Conservation (phyloP, 495 filamentous ascomycete genomes). For the Lindgomyces ingoldianus region DNA sequence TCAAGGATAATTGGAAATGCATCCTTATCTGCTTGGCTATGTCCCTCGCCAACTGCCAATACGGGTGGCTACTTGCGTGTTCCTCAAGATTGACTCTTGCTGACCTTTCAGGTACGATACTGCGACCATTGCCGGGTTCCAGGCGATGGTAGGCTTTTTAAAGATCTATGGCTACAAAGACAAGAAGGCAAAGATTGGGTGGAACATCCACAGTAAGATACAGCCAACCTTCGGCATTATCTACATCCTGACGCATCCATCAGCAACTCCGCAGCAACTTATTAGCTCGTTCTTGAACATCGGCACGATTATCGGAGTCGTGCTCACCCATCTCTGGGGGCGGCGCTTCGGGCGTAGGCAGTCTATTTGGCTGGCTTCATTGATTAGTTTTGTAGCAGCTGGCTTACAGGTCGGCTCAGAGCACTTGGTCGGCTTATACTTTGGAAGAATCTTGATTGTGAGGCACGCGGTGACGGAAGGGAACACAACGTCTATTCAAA, state of each 20-base stretch:
- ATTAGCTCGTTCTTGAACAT: constrained; percentile 26
- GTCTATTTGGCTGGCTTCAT: constrained; percentile 26
- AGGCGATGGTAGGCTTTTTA: constrained; percentile 53
- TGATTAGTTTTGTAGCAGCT: constrained; percentile 21
- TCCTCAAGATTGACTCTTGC: constrained; percentile 3
- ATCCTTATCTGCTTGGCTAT: constrained; percentile 29
- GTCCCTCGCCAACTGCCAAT: constrained; percentile 28
- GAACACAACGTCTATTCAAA: too few species aligned
- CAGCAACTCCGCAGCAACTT: constrained; percentile 38
- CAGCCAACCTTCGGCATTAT: not conserved
- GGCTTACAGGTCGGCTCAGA: constrained; percentile 23
- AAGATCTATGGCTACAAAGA: constrained; percentile 50
- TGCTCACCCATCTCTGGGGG: constrained; percentile 48
- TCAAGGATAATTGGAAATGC: constrained; percentile 29
- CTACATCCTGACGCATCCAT: not conserved
- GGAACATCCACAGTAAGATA: constrained; percentile 53
- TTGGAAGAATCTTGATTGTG: constrained; percentile 27
- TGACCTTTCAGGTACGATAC: constrained; percentile 45
- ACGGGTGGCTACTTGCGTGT: constrained; percentile 23
- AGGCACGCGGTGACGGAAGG: too few species aligned
- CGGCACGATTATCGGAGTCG: constrained; percentile 42
- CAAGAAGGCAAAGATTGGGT: constrained; percentile 48
- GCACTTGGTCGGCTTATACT: constrained; percentile 13
- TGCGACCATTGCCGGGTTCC: constrained; percentile 41
- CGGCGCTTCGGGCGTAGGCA: constrained; percentile 39